A percentile compares a stretch with the other conserved stretches of the same genome.
Evolutionary conservation across 306 rosid genomes (phyloP).

Genomic region (Delonix regia): DNA sequence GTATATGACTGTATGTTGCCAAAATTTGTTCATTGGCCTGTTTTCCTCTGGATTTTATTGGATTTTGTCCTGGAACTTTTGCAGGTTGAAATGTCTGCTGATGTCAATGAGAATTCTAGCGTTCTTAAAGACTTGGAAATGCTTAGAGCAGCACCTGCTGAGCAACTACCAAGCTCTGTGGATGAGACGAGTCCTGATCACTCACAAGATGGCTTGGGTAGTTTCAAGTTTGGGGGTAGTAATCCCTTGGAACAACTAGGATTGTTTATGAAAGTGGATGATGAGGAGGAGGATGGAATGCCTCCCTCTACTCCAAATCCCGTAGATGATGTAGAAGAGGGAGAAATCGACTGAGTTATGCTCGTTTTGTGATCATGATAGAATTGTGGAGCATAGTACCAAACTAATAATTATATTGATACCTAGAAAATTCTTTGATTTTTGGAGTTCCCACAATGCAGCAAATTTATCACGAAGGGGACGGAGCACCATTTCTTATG

Average conservation of each 20-base stretch:
- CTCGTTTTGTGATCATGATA: constrained; percentile 30
- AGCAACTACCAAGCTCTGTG: constrained; percentile 59
- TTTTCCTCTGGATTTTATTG: constrained; percentile 34
- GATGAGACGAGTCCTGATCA: constrained; percentile 76
- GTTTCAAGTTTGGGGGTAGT: constrained; percentile 74
- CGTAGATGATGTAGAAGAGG: constrained; percentile 78
- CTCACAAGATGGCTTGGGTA: constrained; percentile 66
- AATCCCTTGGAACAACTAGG: constrained; percentile 85
- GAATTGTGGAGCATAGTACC: background rate
- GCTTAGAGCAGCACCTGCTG: constrained; percentile 68
- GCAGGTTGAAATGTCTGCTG: constrained; percentile 84
- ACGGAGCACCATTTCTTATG: background rate
- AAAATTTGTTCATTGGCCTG: background rate
- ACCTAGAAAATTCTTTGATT: background rate
- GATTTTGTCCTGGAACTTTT: constrained; percentile 36
- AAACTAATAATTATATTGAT: background rate
- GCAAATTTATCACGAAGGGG: background rate
- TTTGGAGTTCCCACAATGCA: background rate
- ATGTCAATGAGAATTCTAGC: constrained; percentile 71
- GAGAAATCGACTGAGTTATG: constrained; percentile 67
- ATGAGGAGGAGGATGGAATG: constrained; percentile 78
- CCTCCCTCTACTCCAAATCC: constrained; percentile 48
- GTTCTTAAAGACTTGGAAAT: constrained; percentile 76
- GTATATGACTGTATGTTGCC: constrained; percentile 23
- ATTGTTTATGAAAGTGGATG: constrained; percentile 74